phyloP scores from a whole-genome alignment of 305 asterid genomes.

The Fraxinus nigra region DNA sequence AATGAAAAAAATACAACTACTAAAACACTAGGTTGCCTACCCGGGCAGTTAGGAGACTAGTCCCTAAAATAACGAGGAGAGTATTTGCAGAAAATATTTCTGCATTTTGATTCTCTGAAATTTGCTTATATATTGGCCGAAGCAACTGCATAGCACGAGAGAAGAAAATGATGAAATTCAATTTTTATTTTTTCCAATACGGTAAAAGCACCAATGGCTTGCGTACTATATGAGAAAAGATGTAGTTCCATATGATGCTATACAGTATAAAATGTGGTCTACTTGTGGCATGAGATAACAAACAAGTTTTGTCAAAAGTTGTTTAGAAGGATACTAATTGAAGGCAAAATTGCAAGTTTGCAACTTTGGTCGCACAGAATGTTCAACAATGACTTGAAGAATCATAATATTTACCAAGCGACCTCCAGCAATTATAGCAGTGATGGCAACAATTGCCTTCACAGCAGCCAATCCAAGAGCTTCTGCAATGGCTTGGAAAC shows the following conservation, averaged over 20 bases:
- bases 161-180: constrained; percentile 20
- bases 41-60: constrained; percentile 99
- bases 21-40: constrained; percentile 40
- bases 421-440: constrained; percentile 98
- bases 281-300: neutral
- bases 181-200: neutral
- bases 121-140: constrained; percentile 94
- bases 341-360: constrained; percentile 15
- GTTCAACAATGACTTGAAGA: constrained; percentile 12
- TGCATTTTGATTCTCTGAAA: constrained; percentile 97
- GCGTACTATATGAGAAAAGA: constrained; percentile 11
- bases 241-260: constrained; percentile 10
- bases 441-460: constrained; percentile 91
- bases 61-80: constrained; percentile 91
- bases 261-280: constrained; percentile 5
- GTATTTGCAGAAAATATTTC: constrained; percentile 98
- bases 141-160: constrained; percentile 70
- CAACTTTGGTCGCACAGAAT: constrained; percentile 21
- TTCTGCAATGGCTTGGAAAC: constrained; percentile 96
- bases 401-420: constrained; percentile 61
- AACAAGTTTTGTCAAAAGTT: constrained; percentile 2
- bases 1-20: constrained; percentile 15
- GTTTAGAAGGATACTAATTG: constrained; percentile 14
- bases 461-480: constrained; percentile 99
- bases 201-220: constrained; percentile 9